phyloP scores from a whole-genome alignment of 2,329 filamentous ascomycete genomes.

The Exophiala bonariae region DNA sequence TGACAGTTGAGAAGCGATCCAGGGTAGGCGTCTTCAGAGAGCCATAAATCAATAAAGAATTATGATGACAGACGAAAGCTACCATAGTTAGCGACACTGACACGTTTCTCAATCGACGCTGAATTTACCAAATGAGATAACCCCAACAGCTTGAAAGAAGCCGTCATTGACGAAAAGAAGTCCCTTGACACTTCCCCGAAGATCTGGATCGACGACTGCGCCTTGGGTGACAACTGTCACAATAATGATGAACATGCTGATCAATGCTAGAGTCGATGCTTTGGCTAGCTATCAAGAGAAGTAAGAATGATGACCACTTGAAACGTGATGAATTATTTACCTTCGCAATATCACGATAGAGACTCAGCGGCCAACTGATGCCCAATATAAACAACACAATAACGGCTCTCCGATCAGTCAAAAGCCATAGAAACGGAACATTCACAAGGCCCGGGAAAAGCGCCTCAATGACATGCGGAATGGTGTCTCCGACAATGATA shows the following conservation, averaged over 20 bases:
- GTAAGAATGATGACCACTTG: slow-evolving; percentile 34
- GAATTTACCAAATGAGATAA: slow-evolving; percentile 87
- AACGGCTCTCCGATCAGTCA: slow-evolving; percentile 77
- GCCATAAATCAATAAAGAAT: slow-evolving; percentile 95
- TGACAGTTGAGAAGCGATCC: slow-evolving; percentile 89
- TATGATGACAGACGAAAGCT: slow-evolving; percentile 81
- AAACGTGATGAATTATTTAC: slow-evolving; percentile 46
- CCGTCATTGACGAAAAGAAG: slow-evolving; percentile 79
- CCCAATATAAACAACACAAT: slow-evolving; percentile 86
- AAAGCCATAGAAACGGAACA: slow-evolving; percentile 75
- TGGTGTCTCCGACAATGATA: slow-evolving; percentile 94
- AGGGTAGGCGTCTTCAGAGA: slow-evolving; percentile 92
- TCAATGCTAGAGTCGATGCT: slow-evolving; percentile 86
- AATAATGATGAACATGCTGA: slow-evolving; percentile 91
- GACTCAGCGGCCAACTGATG: slow-evolving; percentile 84
- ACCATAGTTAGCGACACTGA: slow-evolving; percentile 3
- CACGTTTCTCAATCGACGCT: neutral
- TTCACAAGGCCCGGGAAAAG: slow-evolving; percentile 74
- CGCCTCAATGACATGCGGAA: slow-evolving; percentile 82
- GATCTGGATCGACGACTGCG: slow-evolving; percentile 68
- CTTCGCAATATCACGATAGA: slow-evolving; percentile 97
- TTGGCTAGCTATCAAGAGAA: slow-evolving; percentile 71
- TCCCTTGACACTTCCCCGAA: slow-evolving; percentile 69
- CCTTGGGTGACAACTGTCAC: slow-evolving; percentile 85
- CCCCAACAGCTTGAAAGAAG: slow-evolving; percentile 92